Conservation (phyloP, 176 grass and related monocot species). For the Phragmites australis region DNA sequence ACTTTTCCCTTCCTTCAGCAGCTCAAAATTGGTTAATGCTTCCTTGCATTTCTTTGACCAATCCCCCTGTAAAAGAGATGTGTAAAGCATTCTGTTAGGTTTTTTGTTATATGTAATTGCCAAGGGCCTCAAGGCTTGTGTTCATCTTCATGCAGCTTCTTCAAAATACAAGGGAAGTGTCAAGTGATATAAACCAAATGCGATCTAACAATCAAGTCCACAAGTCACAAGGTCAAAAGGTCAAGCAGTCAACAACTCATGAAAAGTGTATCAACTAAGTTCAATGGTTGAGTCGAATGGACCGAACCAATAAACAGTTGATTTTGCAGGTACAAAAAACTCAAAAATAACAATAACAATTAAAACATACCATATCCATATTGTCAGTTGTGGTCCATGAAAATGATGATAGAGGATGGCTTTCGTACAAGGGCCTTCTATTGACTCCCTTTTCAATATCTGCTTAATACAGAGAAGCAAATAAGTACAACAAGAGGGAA, state of each 20-base stretch:
- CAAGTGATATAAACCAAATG: neutral
- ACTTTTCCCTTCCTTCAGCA: constrained; percentile 79
- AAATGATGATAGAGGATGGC: constrained; percentile 79
- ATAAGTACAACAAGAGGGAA: constrained; percentile 20
- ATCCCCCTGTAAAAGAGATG: constrained; percentile 52
- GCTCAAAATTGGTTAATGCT: constrained; percentile 60
- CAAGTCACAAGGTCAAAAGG: constrained; percentile 9
- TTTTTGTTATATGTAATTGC: neutral
- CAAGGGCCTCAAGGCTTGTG: neutral
- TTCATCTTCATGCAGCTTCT: constrained; percentile 7
- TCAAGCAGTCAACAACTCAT: neutral
- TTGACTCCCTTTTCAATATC: constrained; percentile 72
- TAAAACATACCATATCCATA: constrained; percentile 71
- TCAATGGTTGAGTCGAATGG: neutral
- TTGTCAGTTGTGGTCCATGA: constrained; percentile 75
- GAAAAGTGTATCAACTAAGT: neutral
- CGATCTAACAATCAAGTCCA: neutral
- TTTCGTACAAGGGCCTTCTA: constrained; percentile 66
- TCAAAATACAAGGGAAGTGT: neutral
- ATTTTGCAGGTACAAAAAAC: neutral
- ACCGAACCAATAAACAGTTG: neutral
- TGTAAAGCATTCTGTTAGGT: constrained; percentile 16
- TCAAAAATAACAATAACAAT: neutral
- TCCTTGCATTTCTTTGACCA: constrained; percentile 85
- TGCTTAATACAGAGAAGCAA: constrained; percentile 37